Evolutionary conservation across 805 yeast genomes (phyloP).

Genomic region (Metschnikowia arizonensis): DNA sequence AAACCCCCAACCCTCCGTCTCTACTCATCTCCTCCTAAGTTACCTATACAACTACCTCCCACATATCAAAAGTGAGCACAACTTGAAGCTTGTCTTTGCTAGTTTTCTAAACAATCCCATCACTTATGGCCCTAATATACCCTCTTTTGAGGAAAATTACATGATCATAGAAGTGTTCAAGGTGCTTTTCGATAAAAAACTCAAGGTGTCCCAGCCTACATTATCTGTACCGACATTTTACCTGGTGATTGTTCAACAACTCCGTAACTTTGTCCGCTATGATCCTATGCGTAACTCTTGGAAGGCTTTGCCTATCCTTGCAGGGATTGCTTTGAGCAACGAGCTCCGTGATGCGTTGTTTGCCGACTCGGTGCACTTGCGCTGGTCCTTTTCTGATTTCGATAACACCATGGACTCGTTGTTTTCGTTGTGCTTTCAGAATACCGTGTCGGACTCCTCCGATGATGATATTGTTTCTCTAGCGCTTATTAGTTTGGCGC

Average conservation of each 20-base stretch:
- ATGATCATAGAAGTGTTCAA: slow-evolving; percentile 47
- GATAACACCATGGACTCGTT: slow-evolving; percentile 28
- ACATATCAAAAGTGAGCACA: slow-evolving; percentile 43
- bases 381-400: slow-evolving; percentile 34
- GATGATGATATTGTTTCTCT: slow-evolving; percentile 25
- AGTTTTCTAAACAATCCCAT: slow-evolving; percentile 43
- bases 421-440: slow-evolving; percentile 26
- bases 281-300: slow-evolving; percentile 34
- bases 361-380: slow-evolving; percentile 23
- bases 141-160: slow-evolving; percentile 30
- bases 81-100: slow-evolving; percentile 42
- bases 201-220: slow-evolving; percentile 46
- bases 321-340: slow-evolving; percentile 43
- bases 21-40: slow-evolving; percentile 36
- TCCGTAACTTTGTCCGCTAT: slow-evolving; percentile 27
- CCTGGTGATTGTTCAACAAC: slow-evolving; percentile 31
- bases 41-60: slow-evolving; percentile 51
- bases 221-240: slow-evolving; percentile 44
- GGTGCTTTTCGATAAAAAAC: slow-evolving; percentile 42
- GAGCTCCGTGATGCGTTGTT: slow-evolving; percentile 31
- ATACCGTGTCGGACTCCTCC: slow-evolving; percentile 21
- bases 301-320: slow-evolving; percentile 46
- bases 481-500: slow-evolving; percentile 33
- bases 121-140: slow-evolving; percentile 20
- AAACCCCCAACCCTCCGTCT: slow-evolving; percentile 33